These are phyloP conservation scores for Trametes sp. DNA, from an alignment of 1,284 basidiomycete species.

Conservation along the genomic window DNA sequence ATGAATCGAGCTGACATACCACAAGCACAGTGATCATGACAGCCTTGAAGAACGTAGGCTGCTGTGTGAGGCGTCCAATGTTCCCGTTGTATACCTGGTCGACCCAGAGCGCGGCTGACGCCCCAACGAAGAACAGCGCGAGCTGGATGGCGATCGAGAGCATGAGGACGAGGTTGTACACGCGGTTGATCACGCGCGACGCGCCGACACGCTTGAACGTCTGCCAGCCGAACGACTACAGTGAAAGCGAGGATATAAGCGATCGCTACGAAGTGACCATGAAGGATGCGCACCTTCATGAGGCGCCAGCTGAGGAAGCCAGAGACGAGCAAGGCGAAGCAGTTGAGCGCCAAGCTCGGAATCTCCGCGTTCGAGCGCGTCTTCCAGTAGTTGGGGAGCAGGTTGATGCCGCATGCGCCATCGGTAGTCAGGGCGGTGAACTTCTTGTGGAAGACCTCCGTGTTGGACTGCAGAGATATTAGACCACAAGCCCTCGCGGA, in stretches of 20 bases:
- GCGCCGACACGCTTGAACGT: slow-evolving; percentile 86
- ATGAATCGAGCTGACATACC: slow-evolving; percentile 51
- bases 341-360: slow-evolving; percentile 70
- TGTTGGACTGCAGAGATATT: slow-evolving; percentile 41
- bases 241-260: background rate
- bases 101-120: slow-evolving; percentile 75
- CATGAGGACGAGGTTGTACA: slow-evolving; percentile 75
- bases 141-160: slow-evolving; percentile 79
- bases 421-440: slow-evolving; percentile 66
- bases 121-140: slow-evolving; percentile 77
- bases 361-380: slow-evolving; percentile 64
- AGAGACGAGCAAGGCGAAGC: slow-evolving; percentile 64
- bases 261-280: background rate
- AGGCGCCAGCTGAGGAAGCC: slow-evolving; percentile 75
- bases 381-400: slow-evolving; percentile 69
- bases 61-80: slow-evolving; percentile 59
- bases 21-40: slow-evolving; percentile 62
- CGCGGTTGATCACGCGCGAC: slow-evolving; percentile 72
- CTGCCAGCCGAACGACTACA: slow-evolving; percentile 79
- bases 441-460: slow-evolving; percentile 60
- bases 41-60: slow-evolving; percentile 59
- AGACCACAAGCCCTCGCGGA: background rate
- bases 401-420: slow-evolving; percentile 66
- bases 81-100: slow-evolving; percentile 76
- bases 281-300: slow-evolving; percentile 59